Conservation (phyloP, 805 yeast genomes). For the Clavispora santaluciae region DNA sequence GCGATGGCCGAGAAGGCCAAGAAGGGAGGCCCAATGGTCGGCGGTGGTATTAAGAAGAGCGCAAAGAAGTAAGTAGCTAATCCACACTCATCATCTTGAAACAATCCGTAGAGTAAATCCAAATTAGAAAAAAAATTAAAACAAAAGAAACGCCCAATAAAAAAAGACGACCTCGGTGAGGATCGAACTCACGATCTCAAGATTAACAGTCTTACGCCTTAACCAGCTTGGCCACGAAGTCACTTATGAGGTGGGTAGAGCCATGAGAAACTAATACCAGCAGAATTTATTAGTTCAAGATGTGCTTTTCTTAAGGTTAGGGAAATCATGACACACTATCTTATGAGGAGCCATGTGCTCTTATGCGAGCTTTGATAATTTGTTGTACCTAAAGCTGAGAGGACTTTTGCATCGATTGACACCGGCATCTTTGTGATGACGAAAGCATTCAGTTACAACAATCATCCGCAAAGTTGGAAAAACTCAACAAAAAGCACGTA, state of each 20-base stretch:
- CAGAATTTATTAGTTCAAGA: too few species aligned
- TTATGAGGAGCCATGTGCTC: too few species aligned
- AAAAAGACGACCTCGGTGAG: slow-evolving; percentile 17
- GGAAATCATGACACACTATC: too few species aligned
- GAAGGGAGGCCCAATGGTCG: slow-evolving; percentile 85
- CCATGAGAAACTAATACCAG: not conserved
- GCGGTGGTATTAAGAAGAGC: slow-evolving; percentile 95
- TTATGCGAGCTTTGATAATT: too few species aligned
- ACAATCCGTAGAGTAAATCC: not conserved
- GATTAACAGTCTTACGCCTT: slow-evolving; percentile 21
- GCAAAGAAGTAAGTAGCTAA: slow-evolving; percentile 24
- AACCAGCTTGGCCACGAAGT: slow-evolving; percentile 21
- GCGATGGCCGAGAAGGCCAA: slow-evolving; percentile 83
- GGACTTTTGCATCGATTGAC: too few species aligned
- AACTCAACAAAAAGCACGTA: too few species aligned
- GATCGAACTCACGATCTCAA: slow-evolving; percentile 21
- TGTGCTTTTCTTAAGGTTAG: too few species aligned
- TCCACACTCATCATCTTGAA: not conserved
- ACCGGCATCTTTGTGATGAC: too few species aligned
- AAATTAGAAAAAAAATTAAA: slow-evolving; percentile 1
- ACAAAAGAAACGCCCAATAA: too few species aligned
- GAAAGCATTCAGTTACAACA: too few species aligned
- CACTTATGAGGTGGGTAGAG: not conserved
- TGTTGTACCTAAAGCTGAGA: too few species aligned
- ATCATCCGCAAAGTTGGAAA: too few species aligned